Evolutionary conservation across 2,329 filamentous ascomycete species (phyloP), one percentile per base, ranked within the genome.

Genomic region (Orbilia quercus): DNA sequence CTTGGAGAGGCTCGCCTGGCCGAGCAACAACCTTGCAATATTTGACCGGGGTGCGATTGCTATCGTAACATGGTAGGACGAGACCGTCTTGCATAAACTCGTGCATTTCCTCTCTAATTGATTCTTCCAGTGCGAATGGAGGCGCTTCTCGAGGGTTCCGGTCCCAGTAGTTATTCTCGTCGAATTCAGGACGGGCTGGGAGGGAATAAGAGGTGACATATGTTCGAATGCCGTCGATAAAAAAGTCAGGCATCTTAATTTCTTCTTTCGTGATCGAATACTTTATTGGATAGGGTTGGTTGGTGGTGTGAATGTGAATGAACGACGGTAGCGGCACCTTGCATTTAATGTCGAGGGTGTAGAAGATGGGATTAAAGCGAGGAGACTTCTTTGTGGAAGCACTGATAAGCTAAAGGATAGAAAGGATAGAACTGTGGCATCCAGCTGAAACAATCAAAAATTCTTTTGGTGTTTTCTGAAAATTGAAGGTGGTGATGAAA

Each of bases 121-220:
- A 45, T 59, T 72, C 67, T 11, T 44, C 51, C 12, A 72, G 54
- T 20, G 59, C 67, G 22, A 51, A 60, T 9, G 67, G 48, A 40
- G 67, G 67, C 7, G 67, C 53, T 28, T 65, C 51, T 45, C 67
- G 67, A 53, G 67, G 67, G 42, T 55, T 59, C 18, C 53, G 59
- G 7, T 42, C 36, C 20, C n/a, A 20, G 42, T 65, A 20, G n/a
- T 47, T 53, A 7, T 18, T 51, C 12, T 45, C 48, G 20, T 72
- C 59, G 40, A 72, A 65, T 60, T 59, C 59, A 7, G 53, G 40
- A 11, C 11, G 38, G 9, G 54, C 54, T 1, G 67, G 67, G 20
- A 72, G 67, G 6, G 59, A 16, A 31, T 72, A 72, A 14, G 67
- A 65, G 12, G 67, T 72, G 9, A 72, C 14, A 25, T 72, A 72